Base-by-base conservation (phyloP, 768 basidiomycete genomes). In the Collybia mongolica region DNA sequence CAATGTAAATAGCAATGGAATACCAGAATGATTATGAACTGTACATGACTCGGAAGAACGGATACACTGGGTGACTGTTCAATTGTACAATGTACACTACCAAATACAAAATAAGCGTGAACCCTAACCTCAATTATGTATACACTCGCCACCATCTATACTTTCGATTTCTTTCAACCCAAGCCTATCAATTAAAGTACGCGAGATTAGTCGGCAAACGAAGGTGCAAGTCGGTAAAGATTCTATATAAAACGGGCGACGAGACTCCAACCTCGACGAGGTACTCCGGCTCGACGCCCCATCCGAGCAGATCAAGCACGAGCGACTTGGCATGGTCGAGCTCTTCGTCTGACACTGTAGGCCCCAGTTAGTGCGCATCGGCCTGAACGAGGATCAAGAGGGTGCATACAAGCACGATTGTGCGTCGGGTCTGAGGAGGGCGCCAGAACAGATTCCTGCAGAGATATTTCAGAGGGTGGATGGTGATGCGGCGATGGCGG, bases 251-350 rank as follows among this genome's bases (percentile, higher is more conserved):
- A 7, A 60, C 64, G 22, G 62, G 62, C 14, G 64, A 57, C 20
- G 76, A 75, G 24, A 82, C 64, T 5, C 77, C 77, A 17, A 58
- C 67, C 14, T 72, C 68, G 40, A 79, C 58, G 6, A 80, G 68
- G 55, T 78, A 75, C 60, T 80, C 75, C 1, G 77, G 73, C 5
- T 67, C 59, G 20, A 81, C 77, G 19, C 77, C 77, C 77, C 78
- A 80, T 11, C 80, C 77, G 6, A 81, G 65, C n/a, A 82, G 67
- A 58, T 81, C 80, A 23, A 80, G 70, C n/a, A 82, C 73, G 26
- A 79, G 62, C 14, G 62, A 61, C 53, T 78, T 78, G 40, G 77
- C 76, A 15, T 59, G 63, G 23, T 75, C 68, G 41, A 77, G 64
- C 17, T 78, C 70, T 35, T 69, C 67, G 38, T 60, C 60, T 11